Conservation (phyloP, 345 rosid genomes). For the Moringa oleifera region DNA sequence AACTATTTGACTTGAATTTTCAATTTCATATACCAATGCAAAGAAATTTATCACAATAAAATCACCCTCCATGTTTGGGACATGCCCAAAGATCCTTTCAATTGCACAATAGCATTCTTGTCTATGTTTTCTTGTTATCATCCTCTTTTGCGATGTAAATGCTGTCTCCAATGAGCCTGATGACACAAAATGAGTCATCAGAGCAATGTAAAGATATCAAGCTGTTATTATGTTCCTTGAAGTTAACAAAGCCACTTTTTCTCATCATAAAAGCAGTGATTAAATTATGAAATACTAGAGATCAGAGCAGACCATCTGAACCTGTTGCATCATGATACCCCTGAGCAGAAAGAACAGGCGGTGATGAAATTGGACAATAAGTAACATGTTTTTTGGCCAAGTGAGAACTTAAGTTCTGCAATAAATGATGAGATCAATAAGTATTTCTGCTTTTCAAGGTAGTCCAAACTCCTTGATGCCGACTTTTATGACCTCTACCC, state of each 20-base stretch:
- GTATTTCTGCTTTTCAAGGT: too few species aligned
- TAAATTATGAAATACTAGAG: not conserved
- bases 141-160: conserved; percentile 36
- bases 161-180: conserved; percentile 27
- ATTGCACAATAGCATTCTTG: conserved; percentile 54
- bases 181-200: conserved; percentile 4
- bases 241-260: not conserved
- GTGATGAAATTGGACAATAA: conserved; percentile 46
- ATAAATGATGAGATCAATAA: too few species aligned
- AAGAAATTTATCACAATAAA: conserved; percentile 78
- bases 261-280: too few species aligned
- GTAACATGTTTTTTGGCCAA: conserved; percentile 40
- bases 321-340: conserved; percentile 27
- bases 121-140: conserved; percentile 46
- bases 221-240: not conserved
- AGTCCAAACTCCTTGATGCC: too few species aligned
- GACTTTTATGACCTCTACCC: too few species aligned
- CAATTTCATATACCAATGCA: conserved; percentile 55
- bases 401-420: conserved; percentile 52
- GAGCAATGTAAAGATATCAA: not conserved
- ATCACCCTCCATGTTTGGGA: conserved; percentile 46
- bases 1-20: not conserved
- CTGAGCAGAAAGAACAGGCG: conserved; percentile 54
- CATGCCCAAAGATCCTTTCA: conserved; percentile 47
- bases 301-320: conserved; percentile 12